phyloP scores from a whole-genome alignment of 257 asterid genomes.

The Orobanche coerulescens region DNA sequence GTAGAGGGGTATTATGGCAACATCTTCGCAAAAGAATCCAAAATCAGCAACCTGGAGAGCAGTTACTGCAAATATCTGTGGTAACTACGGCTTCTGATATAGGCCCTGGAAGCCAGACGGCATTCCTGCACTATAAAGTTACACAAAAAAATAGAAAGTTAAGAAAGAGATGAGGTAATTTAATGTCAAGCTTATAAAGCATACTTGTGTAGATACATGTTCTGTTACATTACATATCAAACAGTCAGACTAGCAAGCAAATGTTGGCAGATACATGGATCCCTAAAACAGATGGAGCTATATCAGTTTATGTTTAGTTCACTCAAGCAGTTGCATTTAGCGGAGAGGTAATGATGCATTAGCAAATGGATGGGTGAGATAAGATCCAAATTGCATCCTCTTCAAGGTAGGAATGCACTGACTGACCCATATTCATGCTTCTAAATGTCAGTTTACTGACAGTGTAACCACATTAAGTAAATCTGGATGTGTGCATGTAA shows the following conservation, averaged over 20 bases:
- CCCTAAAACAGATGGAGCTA: conserved; percentile 1
- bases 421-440: neutral
- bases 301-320: too few relatives aligned
- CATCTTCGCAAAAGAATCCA: neutral
- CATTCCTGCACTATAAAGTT: conserved; percentile 78
- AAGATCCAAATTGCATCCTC: conserved; percentile 5
- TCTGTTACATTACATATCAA: conserved; percentile 3
- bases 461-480: neutral
- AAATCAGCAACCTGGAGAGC: conserved; percentile 67
- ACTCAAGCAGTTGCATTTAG: too few relatives aligned
- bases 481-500: neutral
- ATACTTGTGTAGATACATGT: conserved; percentile 1
- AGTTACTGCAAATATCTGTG: conserved; percentile 52
- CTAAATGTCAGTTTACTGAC: neutral
- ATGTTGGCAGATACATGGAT: conserved; percentile 4
- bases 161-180: conserved; percentile 11
- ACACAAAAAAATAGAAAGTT: conserved; percentile 15
- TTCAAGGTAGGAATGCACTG: neutral
- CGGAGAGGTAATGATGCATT: neutral
- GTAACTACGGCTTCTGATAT: conserved; percentile 72
- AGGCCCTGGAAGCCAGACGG: conserved; percentile 94
- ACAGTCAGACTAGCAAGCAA: neutral
- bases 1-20: neutral
- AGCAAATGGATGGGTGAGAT: neutral
- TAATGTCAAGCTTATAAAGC: conserved; percentile 14